Percentiles rank a stretch among this genome's conserved stretches.
Evolutionary conservation across 192 early-diverging fungal genomes (phyloP).

Genomic region (Powellomyces hirtus): DNA sequence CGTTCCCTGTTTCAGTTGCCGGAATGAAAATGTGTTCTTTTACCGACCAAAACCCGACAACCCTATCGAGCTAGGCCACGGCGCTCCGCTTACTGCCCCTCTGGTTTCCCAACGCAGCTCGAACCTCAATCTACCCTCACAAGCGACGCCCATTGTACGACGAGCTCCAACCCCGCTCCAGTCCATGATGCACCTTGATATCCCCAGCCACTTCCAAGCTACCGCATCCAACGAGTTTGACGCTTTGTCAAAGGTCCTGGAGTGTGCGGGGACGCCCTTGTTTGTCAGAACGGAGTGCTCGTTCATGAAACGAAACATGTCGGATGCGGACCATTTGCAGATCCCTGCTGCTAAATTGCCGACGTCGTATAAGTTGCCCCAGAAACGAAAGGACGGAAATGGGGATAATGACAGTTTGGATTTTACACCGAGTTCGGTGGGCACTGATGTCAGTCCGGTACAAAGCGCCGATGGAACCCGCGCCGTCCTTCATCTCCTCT

Average conservation of each 20-base stretch:
- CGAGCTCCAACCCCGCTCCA: slow-evolving; percentile 14
- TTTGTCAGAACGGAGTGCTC: slow-evolving; percentile 68
- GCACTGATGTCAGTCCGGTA: slow-evolving; percentile 59
- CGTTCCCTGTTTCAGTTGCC: slow-evolving; percentile 33
- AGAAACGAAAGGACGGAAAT: slow-evolving; percentile 16
- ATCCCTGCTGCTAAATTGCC: slow-evolving; percentile 64
- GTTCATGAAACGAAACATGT: slow-evolving; percentile 47
- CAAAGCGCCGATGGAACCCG: slow-evolving; percentile 67
- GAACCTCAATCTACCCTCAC: neutral
- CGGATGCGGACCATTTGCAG: slow-evolving; percentile 39
- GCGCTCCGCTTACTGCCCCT: neutral
- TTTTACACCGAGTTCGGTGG: slow-evolving; percentile 62
- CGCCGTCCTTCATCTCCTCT: slow-evolving; percentile 64
- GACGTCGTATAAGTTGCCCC: slow-evolving; percentile 48
- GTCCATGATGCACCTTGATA: slow-evolving; percentile 25
- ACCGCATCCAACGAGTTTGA: slow-evolving; percentile 1
- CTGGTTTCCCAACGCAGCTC: neutral
- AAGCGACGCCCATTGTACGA: neutral
- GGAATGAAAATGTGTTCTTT: slow-evolving; percentile 56
- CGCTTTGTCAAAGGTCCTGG: slow-evolving; percentile 1
- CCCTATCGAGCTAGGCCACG: neutral
- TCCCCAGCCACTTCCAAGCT: neutral
- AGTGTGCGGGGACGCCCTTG: slow-evolving; percentile 67
- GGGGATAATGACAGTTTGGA: slow-evolving; percentile 27
- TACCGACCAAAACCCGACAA: slow-evolving; percentile 49